Evolutionary conservation across 139 green algal species (phyloP).

Genomic region (Chlamydomonas asymmetrica): DNA sequence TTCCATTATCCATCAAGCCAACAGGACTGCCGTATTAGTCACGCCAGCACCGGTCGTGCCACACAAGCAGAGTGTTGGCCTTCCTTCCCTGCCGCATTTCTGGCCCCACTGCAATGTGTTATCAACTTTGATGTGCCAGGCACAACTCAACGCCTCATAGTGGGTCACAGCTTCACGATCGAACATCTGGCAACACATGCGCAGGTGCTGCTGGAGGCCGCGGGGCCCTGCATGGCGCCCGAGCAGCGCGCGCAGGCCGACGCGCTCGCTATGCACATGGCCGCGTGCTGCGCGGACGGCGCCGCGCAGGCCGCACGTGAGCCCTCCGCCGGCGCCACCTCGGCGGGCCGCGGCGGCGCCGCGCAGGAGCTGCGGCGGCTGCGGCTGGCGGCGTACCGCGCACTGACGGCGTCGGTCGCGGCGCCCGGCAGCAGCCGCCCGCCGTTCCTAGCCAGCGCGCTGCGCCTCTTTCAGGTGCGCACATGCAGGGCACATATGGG

Average conservation of each 20-base stretch:
- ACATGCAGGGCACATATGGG: too few species aligned
- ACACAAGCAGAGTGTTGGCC: neutral
- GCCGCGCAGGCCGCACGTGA: neutral
- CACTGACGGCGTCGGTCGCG: slow-evolving; percentile 59
- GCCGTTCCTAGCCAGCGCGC: slow-evolving; percentile 45
- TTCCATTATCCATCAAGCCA: too few species aligned
- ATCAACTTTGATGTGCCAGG: too few species aligned
- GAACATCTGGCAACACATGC: neutral
- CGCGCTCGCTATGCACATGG: slow-evolving; percentile 50
- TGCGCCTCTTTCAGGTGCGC: slow-evolving; percentile 42
- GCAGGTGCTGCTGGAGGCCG: slow-evolving; percentile 12
- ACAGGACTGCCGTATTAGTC: neutral
- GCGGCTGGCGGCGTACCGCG: slow-evolving; percentile 40
- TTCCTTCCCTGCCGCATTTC: neutral
- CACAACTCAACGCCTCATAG: neutral
- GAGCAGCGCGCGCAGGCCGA: slow-evolving; percentile 44
- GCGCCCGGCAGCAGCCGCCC: slow-evolving; percentile 42
- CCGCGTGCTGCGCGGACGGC: slow-evolving; percentile 28
- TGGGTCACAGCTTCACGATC: neutral
- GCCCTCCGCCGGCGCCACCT: slow-evolving; percentile 3
- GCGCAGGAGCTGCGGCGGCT: slow-evolving; percentile 1
- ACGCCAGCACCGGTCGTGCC: slow-evolving; percentile 28
- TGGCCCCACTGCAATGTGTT: slow-evolving; percentile 5
- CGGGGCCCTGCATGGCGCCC: slow-evolving; percentile 26
- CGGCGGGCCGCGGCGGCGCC: neutral